Conservation (phyloP, 495 filamentous ascomycete genomes). For the Aspergillus avenaceus region DNA sequence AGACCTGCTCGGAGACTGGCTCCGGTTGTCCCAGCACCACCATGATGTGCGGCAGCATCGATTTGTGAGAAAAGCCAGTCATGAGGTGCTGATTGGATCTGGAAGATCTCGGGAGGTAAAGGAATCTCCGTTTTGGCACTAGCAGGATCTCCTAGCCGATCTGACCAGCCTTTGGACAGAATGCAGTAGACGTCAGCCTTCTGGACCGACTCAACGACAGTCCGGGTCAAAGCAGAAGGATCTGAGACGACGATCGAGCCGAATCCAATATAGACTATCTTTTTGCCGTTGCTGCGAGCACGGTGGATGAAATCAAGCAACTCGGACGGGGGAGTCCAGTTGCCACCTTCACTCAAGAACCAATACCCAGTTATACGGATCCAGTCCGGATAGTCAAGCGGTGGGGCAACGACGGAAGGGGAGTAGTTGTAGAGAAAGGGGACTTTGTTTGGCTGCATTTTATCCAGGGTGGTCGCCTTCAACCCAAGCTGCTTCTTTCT, state of each 20-base stretch:
- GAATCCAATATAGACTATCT: slow-evolving; percentile 95
- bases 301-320: slow-evolving; percentile 74
- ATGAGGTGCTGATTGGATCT: slow-evolving; percentile 88
- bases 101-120: slow-evolving; percentile 75
- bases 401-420: slow-evolving; percentile 84
- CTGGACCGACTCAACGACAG: slow-evolving; percentile 82
- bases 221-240: slow-evolving; percentile 78
- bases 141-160: slow-evolving; percentile 64
- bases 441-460: slow-evolving; percentile 92
- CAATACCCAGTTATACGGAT: slow-evolving; percentile 96
- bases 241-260: slow-evolving; percentile 95
- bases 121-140: slow-evolving; percentile 60
- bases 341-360: slow-evolving; percentile 82
- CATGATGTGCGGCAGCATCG: slow-evolving; percentile 92
- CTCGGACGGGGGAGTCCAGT: slow-evolving; percentile 72
- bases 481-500: slow-evolving; percentile 73
- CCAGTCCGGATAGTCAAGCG: slow-evolving; percentile 96
- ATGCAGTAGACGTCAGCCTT: slow-evolving; percentile 96
- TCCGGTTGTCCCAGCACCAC: slow-evolving; percentile 91
- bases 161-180: slow-evolving; percentile 98
- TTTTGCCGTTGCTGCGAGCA: slow-evolving; percentile 78
- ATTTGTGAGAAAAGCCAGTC: slow-evolving; percentile 96
- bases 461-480: slow-evolving; percentile 77
- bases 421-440: slow-evolving; percentile 98
- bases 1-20: slow-evolving; percentile 89